A percentile compares a stretch with the other conserved stretches of the same genome.
Evolutionary conservation across 1,284 basidiomycete genomes (phyloP).

Genomic region (Cryptococcus amylolentus): DNA sequence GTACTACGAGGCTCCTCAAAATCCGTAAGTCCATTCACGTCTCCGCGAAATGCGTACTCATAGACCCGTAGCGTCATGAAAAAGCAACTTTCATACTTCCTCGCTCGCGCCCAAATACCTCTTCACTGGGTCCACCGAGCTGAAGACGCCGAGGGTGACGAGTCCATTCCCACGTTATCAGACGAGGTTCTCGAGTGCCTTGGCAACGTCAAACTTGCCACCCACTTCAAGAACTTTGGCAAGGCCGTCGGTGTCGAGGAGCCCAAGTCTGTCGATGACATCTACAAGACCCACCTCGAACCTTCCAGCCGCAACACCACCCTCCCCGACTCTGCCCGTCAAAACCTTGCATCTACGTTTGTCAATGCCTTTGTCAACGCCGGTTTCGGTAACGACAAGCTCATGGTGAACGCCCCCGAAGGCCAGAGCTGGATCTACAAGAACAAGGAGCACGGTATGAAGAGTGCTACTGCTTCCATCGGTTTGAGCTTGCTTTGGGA

Average conservation of each 20-base stretch:
- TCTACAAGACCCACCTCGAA: conserved; percentile 96
- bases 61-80: conserved; percentile 69
- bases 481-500: conserved; percentile 96
- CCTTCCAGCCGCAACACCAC: conserved; percentile 61
- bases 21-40: conserved; percentile 60
- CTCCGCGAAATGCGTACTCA: background rate
- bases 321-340: conserved; percentile 87
- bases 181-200: conserved; percentile 80
- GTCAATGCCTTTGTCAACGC: conserved; percentile 99
- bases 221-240: conserved; percentile 85
- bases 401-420: conserved; percentile 94
- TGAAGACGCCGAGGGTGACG: conserved; percentile 54
- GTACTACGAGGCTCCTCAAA: conserved; percentile 82
- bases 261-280: conserved; percentile 88
- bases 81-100: conserved; percentile 88
- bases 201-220: conserved; percentile 77
- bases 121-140: conserved; percentile 76
- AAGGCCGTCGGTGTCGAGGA: conserved; percentile 91
- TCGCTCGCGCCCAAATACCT: conserved; percentile 88
- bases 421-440: conserved; percentile 99
- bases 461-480: conserved; percentile 91
- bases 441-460: conserved; percentile 98
- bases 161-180: conserved; percentile 58
- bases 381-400: conserved; percentile 97
- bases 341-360: conserved; percentile 93